Evolutionary conservation across 78 protist species (phyloP).

Genomic region (Cyanophora paradoxa): DNA sequence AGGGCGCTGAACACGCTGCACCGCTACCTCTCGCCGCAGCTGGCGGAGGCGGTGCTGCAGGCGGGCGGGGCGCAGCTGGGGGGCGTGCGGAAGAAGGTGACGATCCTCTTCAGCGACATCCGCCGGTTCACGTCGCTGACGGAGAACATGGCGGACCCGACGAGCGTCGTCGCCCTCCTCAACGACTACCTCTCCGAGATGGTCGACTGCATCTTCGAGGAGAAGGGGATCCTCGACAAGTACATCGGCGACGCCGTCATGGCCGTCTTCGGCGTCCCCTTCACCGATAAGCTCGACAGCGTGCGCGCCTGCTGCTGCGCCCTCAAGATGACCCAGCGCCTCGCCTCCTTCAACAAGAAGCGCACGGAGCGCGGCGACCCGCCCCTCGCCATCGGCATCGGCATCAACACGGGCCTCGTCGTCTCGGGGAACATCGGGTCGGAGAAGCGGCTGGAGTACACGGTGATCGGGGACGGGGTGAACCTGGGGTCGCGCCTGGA

Average conservation of each 20-base stretch:
- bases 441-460: slow-evolving; percentile 4
- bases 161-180: background rate
- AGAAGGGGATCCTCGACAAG: background rate
- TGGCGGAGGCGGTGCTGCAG: too few species aligned
- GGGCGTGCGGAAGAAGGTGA: too few species aligned
- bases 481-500: too few species aligned
- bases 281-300: background rate
- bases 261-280: background rate
- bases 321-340: background rate
- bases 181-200: background rate
- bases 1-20: too few species aligned
- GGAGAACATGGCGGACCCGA: background rate
- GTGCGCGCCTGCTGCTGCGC: background rate
- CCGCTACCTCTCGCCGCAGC: too few species aligned
- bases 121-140: background rate
- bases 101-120: background rate
- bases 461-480: too few species aligned
- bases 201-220: background rate
- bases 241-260: too few species aligned
- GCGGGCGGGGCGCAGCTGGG: too few species aligned
- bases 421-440: background rate
- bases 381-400: background rate
- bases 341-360: background rate
- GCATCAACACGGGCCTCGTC: background rate
- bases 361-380: background rate